Conservation (phyloP, 495 filamentous ascomycete species). For the Neurospora sp. region DNA sequence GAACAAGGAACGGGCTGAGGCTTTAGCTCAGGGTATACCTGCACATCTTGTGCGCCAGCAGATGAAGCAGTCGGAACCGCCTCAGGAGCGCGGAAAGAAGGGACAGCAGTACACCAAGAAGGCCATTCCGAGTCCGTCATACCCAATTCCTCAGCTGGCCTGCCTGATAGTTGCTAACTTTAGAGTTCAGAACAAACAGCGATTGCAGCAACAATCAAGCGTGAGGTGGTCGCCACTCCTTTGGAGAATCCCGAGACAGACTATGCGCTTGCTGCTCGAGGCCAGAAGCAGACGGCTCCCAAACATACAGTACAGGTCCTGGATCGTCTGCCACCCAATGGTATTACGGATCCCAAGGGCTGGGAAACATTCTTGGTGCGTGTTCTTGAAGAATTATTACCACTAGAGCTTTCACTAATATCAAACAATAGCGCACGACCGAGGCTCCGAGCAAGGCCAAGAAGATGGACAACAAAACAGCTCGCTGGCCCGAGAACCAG, state of each 20-base stretch:
- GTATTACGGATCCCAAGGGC: slow-evolving; percentile 31
- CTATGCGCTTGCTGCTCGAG: slow-evolving; percentile 47
- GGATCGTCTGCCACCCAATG: slow-evolving; percentile 28
- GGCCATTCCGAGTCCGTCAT: slow-evolving; percentile 67
- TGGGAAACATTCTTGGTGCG: slow-evolving; percentile 52
- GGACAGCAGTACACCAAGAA: slow-evolving; percentile 62
- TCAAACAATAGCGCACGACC: slow-evolving; percentile 12
- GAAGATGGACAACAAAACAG: slow-evolving; percentile 66
- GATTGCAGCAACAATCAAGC: slow-evolving; percentile 58
- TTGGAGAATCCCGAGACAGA: slow-evolving; percentile 65
- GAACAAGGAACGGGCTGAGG: slow-evolving; percentile 39
- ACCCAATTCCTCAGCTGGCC: not conserved
- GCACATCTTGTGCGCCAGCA: slow-evolving; percentile 35
- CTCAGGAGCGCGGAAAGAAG: slow-evolving; percentile 46
- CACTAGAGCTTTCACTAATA: not conserved
- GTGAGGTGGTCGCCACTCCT: slow-evolving; percentile 69
- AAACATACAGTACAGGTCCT: slow-evolving; percentile 42
- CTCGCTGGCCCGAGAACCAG: slow-evolving; percentile 77
- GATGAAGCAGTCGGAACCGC: slow-evolving; percentile 22
- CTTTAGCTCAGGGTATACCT: slow-evolving; percentile 39
- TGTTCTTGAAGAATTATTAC: not conserved
- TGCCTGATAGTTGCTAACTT: not conserved
- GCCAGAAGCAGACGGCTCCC: slow-evolving; percentile 52
- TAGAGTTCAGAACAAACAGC: slow-evolving; percentile 61
- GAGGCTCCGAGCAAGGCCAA: slow-evolving; percentile 39